phyloP scores from a whole-genome alignment of 1,284 basidiomycete species.

The Cutaneotrichosporon sp. region DNA sequence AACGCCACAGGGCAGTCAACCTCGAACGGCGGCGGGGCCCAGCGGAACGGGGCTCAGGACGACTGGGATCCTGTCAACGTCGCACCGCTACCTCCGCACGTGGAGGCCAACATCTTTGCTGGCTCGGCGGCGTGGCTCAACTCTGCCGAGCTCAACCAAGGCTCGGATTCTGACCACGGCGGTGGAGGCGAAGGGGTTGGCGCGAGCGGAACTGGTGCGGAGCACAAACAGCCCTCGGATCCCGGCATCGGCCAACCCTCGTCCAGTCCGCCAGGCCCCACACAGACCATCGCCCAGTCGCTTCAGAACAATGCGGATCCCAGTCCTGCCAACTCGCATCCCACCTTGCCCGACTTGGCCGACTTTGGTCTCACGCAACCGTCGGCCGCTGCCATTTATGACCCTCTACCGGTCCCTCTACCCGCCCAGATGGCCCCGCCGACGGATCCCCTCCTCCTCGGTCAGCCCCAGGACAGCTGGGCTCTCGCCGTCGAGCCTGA shows the following conservation, averaged over 20 bases:
- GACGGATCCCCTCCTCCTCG: neutral
- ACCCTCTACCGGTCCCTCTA: neutral
- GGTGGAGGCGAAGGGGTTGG: neutral
- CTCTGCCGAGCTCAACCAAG: neutral
- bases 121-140: constrained; percentile 5
- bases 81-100: constrained; percentile 15
- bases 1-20: neutral
- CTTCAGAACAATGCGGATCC: neutral
- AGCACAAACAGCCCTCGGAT: neutral
- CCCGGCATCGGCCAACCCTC: neutral
- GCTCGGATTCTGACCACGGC: neutral
- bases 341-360: neutral
- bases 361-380: neutral
- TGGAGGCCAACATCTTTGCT: constrained; percentile 14
- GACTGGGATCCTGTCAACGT: constrained; percentile 2
- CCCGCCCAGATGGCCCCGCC: constrained; percentile 2
- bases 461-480: constrained; percentile 10
- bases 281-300: neutral
- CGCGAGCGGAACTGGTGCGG: neutral
- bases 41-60: constrained; percentile 1
- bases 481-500: constrained; percentile 17
- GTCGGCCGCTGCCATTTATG: neutral
- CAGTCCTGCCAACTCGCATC: constrained; percentile 4
- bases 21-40: neutral
- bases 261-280: neutral